Percentiles rank a stretch among this genome's conserved stretches.
Evolutionary conservation across 257 asterid species (phyloP).

Genomic region (Fraxinus anomala): DNA sequence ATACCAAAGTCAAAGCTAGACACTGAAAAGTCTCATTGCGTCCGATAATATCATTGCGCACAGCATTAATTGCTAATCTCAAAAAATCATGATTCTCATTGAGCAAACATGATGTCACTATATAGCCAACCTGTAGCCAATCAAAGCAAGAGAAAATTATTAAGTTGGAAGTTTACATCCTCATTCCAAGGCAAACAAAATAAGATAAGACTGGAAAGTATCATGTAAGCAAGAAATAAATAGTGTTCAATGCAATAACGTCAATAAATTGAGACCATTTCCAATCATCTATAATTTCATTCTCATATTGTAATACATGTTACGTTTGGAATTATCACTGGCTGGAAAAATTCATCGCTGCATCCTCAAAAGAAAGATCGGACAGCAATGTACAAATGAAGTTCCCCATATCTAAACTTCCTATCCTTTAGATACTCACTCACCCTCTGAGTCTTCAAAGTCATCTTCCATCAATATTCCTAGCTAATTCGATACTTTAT

Average conservation of each 20-base stretch:
- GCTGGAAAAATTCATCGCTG: not conserved
- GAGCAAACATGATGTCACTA: conserved; percentile 91
- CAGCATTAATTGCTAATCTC: conserved; percentile 93
- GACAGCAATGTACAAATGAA: not conserved
- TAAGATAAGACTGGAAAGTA: not conserved
- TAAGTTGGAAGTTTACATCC: conserved; percentile 20
- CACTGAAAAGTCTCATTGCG: conserved; percentile 99
- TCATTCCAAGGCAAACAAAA: conserved; percentile 3
- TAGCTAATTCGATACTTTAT: not conserved
- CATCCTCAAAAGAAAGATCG: not conserved
- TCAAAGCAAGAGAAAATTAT: conserved; percentile 31
- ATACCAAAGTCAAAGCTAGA: conserved; percentile 94
- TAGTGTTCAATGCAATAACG: not conserved
- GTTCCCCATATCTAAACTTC: not conserved
- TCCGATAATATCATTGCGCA: conserved; percentile 96
- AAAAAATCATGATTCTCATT: conserved; percentile 97
- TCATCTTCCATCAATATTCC: not conserved
- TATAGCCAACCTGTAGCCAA: conserved; percentile 87
- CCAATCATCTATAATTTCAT: not conserved
- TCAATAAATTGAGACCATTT: not conserved
- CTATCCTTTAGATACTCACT: not conserved
- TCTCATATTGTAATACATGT: not conserved
- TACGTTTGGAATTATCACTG: not conserved
- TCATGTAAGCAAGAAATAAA: conserved; percentile 2
- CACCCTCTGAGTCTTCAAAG: not conserved